Conservation (phyloP, 345 rosid species). For the Noccaea bulbosa region DNA sequence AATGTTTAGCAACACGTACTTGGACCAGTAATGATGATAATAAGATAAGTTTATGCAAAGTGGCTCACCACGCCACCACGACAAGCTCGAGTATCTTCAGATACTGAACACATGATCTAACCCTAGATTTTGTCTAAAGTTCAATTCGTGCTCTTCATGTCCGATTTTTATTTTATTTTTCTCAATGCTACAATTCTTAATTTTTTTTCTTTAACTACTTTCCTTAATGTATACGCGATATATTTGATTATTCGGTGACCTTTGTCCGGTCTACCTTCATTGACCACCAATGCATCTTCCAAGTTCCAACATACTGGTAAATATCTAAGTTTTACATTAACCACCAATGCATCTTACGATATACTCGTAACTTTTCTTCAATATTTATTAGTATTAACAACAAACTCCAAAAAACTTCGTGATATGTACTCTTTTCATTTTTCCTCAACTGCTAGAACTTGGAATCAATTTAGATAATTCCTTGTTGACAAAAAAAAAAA, state of each 20-base stretch:
- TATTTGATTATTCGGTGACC: constrained; percentile 4
- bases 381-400: not conserved
- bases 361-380: too few species aligned
- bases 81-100: constrained; percentile 15
- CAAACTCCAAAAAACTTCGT: not conserved
- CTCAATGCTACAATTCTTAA: not conserved
- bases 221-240: not conserved
- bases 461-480: not conserved
- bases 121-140: constrained; percentile 2
- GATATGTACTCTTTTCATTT: not conserved
- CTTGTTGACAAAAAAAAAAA: too few species aligned
- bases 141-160: constrained; percentile 33
- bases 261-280: constrained; percentile 12
- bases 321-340: too few species aligned
- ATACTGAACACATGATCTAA: not conserved
- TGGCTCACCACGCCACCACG: constrained; percentile 14
- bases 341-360: constrained; percentile 19
- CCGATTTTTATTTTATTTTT: not conserved
- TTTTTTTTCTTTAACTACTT: not conserved
- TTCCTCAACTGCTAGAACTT: not conserved
- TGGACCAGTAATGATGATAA: not conserved
- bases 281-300: constrained; percentile 22
- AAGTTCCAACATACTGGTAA: too few species aligned
- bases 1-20: not conserved
- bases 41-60: constrained; percentile 1